Conservation (phyloP, 345 rosid genomes). For the Linum lewisii region DNA sequence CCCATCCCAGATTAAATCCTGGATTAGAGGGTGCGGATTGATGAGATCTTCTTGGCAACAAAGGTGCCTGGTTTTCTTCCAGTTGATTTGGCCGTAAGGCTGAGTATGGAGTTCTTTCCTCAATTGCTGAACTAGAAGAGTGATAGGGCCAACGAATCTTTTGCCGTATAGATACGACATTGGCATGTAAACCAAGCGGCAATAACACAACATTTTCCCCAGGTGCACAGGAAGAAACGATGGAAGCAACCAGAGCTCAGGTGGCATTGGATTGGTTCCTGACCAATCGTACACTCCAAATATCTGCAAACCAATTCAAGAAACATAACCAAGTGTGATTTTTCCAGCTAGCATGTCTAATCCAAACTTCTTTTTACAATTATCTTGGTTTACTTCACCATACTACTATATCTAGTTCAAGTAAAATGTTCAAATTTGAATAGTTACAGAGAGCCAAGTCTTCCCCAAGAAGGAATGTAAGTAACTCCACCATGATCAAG, state of each 20-base stretch:
- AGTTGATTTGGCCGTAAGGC: too few relatives aligned
- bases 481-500: slow-evolving; percentile 15
- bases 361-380: too few relatives aligned
- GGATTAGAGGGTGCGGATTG: too few relatives aligned
- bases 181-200: slow-evolving; percentile 21
- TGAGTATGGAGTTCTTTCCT: background rate
- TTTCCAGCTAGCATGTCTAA: too few relatives aligned
- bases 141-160: slow-evolving; percentile 17
- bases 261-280: slow-evolving; percentile 19
- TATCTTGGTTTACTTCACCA: too few relatives aligned
- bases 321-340: too few relatives aligned
- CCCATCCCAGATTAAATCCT: too few relatives aligned
- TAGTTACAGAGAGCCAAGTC: slow-evolving; percentile 24
- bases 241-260: slow-evolving; percentile 25
- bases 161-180: slow-evolving; percentile 22
- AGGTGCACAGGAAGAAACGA: slow-evolving; percentile 17
- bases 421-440: too few relatives aligned
- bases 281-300: slow-evolving; percentile 16
- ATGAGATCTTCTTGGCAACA: background rate
- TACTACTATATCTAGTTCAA: too few relatives aligned
- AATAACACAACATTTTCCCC: slow-evolving; percentile 20
- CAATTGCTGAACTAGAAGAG: slow-evolving; percentile 15
- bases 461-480: slow-evolving; percentile 22
- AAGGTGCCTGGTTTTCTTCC: too few relatives aligned
- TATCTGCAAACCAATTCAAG: slow-evolving; percentile 7